phyloP scores from a whole-genome alignment of 352 stramenopile species.

The Phytophthora pisi region DNA sequence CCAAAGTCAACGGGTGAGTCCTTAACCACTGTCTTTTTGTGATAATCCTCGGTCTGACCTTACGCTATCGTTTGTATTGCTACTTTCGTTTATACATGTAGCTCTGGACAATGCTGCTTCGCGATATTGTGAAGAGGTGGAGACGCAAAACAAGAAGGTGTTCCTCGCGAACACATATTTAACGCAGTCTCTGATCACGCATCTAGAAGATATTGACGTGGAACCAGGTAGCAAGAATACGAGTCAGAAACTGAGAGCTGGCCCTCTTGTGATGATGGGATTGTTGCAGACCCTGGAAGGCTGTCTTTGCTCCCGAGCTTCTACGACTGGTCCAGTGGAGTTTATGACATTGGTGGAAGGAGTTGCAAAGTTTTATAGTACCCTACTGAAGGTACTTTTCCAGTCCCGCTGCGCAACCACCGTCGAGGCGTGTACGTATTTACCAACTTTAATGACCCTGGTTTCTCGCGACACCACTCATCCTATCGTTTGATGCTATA shows the following conservation, averaged over 20 bases:
- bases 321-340: constrained; percentile 83
- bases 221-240: constrained; percentile 33
- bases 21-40: constrained; percentile 1
- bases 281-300: constrained; percentile 92
- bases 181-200: constrained; percentile 62
- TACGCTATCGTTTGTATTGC: constrained; percentile 5
- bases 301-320: constrained; percentile 86
- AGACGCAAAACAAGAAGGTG: constrained; percentile 76
- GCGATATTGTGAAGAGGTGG: constrained; percentile 71
- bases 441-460: neutral
- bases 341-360: constrained; percentile 67
- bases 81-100: constrained; percentile 24
- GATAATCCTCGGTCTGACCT: constrained; percentile 1
- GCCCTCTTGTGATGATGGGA: constrained; percentile 91
- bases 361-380: constrained; percentile 81
- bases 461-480: neutral
- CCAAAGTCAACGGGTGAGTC: constrained; percentile 54
- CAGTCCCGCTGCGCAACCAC: constrained; percentile 89
- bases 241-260: constrained; percentile 21
- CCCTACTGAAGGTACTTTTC: constrained; percentile 88
- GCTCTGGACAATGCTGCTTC: constrained; percentile 55
- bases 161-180: constrained; percentile 79
- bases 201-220: constrained; percentile 66
- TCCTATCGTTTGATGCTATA: constrained; percentile 3
- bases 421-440: constrained; percentile 75